phyloP scores from a whole-genome alignment of 441 rosid genomes.

The Populus hybrid region DNA sequence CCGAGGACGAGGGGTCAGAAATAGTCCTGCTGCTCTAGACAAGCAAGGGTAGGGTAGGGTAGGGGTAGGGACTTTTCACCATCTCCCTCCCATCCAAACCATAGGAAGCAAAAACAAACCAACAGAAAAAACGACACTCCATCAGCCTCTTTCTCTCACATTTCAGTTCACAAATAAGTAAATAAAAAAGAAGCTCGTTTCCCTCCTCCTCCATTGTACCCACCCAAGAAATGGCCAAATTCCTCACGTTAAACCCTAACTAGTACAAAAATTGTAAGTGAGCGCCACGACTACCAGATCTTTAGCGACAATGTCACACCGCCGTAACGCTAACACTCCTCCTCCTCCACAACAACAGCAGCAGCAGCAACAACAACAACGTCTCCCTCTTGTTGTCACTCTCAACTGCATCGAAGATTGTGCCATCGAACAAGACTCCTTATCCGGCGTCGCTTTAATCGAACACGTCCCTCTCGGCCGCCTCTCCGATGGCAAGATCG shows the following conservation, averaged over 20 bases:
- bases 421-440: slow-evolving; percentile 70
- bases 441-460: slow-evolving; percentile 74
- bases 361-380: slow-evolving; percentile 3
- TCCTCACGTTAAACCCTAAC: neutral
- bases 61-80: neutral
- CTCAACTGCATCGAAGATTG: slow-evolving; percentile 95
- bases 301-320: slow-evolving; percentile 53
- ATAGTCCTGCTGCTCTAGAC: neutral
- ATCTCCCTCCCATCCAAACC: neutral
- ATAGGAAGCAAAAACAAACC: neutral
- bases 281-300: slow-evolving; percentile 36
- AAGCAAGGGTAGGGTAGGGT: slow-evolving; percentile 1
- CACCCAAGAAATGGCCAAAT: neutral
- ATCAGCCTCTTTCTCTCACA: too few species aligned
- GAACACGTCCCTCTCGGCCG: slow-evolving; percentile 93
- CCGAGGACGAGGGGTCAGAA: neutral
- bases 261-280: neutral
- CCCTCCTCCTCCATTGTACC: neutral
- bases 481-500: slow-evolving; percentile 83
- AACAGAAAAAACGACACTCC: neutral
- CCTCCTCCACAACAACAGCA: neutral
- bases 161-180: neutral
- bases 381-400: slow-evolving; percentile 62
- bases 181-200: neutral
- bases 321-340: slow-evolving; percentile 29